These are phyloP conservation scores for Phytophthora sp. DNA, from an alignment of 352 stramenopile genomes.

Conservation along the genomic window DNA sequence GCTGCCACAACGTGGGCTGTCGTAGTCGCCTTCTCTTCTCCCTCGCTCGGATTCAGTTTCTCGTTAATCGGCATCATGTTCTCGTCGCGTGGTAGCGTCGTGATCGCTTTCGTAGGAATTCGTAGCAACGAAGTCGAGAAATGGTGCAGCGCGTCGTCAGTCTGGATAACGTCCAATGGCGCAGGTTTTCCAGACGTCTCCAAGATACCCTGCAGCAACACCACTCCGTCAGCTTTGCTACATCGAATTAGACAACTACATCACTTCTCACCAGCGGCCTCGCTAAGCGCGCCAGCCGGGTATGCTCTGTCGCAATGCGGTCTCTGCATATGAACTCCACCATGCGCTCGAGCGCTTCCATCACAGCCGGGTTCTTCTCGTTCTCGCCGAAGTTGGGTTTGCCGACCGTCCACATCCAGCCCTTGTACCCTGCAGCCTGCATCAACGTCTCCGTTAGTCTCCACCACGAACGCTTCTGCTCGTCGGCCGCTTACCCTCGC, in stretches of 20 bases:
- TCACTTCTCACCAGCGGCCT: conserved; percentile 27
- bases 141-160: conserved; percentile 61
- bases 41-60: conserved; percentile 25
- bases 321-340: conserved; percentile 61
- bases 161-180: conserved; percentile 58
- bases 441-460: background rate
- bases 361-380: conserved; percentile 76
- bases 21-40: conserved; percentile 20
- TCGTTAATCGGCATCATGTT: conserved; percentile 55
- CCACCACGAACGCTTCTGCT: background rate
- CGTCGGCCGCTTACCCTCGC: conserved; percentile 34
- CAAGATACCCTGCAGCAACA: conserved; percentile 47
- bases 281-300: conserved; percentile 31
- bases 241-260: too few species aligned
- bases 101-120: conserved; percentile 80
- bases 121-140: conserved; percentile 73
- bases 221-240: background rate
- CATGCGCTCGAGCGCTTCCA: conserved; percentile 80
- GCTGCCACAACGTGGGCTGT: conserved; percentile 1
- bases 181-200: conserved; percentile 41
- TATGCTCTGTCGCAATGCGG: conserved; percentile 39
- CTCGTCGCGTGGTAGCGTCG: conserved; percentile 73
- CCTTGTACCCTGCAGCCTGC: conserved; percentile 71
- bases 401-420: conserved; percentile 88
- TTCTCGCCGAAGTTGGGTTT: conserved; percentile 81